phyloP scores from a whole-genome alignment of 495 filamentous ascomycete genomes.

The Melanomma pulvis-pyrius region DNA sequence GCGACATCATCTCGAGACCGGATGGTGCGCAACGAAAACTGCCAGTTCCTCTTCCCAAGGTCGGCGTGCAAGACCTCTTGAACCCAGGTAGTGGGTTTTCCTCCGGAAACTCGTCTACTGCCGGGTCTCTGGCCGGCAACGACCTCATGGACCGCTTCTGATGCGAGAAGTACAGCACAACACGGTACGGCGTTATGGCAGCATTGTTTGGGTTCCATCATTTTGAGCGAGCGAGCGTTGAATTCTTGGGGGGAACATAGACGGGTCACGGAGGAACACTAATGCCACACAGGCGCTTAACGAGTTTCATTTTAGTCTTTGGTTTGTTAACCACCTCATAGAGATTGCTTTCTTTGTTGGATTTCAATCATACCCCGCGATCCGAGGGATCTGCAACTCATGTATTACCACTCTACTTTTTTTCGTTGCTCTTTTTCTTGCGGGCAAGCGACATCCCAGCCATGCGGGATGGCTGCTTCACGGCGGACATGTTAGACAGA shows the following conservation, averaged over 20 bases:
- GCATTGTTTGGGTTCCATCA: conserved; percentile 24
- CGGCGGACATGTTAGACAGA: conserved; percentile 19
- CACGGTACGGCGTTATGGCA: conserved; percentile 30
- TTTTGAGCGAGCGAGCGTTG: conserved; percentile 33
- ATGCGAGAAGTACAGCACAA: conserved; percentile 1
- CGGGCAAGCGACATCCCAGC: background rate
- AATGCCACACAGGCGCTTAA: conserved; percentile 18
- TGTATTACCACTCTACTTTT: conserved; percentile 33
- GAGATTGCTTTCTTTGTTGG: conserved; percentile 29
- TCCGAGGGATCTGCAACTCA: conserved; percentile 24
- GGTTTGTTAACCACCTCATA: background rate
- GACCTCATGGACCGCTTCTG: conserved; percentile 39
- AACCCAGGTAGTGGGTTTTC: conserved; percentile 62
- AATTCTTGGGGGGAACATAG: conserved; percentile 12
- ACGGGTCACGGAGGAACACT: conserved; percentile 14
- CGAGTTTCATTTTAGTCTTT: conserved; percentile 29
- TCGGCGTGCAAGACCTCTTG: conserved; percentile 85
- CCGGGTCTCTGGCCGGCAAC: conserved; percentile 50
- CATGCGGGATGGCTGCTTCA: conserved; percentile 11
- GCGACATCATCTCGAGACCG: conserved; percentile 86
- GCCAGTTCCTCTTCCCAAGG: conserved; percentile 88
- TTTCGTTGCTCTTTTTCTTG: conserved; percentile 1
- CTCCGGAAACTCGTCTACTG: conserved; percentile 57
- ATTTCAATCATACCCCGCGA: conserved; percentile 36
- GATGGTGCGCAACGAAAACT: conserved; percentile 90